Percentiles rank a stretch among this genome's conserved stretches.
phyloP scores from a whole-genome alignment of 1,284 basidiomycete species.

The Mycena sp. region DNA sequence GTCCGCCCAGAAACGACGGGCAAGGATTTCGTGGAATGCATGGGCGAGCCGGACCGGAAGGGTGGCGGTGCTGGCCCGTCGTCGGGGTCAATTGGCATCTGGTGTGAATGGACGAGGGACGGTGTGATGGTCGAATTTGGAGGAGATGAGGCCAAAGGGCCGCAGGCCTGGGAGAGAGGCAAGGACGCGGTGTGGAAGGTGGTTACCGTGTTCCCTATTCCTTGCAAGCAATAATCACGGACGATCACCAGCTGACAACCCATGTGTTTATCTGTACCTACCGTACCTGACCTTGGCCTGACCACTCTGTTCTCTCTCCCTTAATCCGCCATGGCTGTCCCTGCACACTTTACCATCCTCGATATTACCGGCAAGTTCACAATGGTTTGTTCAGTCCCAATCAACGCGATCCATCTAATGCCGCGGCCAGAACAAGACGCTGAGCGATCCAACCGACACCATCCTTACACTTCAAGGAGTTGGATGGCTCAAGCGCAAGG shows the following conservation, averaged over 20 bases:
- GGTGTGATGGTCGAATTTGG: constrained; percentile 88
- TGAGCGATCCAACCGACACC: constrained; percentile 56
- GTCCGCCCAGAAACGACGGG: constrained; percentile 68
- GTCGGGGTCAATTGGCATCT: constrained; percentile 87
- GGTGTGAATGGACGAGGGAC: constrained; percentile 88
- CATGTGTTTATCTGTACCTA: too few relatives aligned
- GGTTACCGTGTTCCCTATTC: constrained; percentile 75
- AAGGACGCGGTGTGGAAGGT: constrained; percentile 83
- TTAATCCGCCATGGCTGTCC: constrained; percentile 54
- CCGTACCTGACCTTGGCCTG: too few relatives aligned
- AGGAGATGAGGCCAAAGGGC: constrained; percentile 76
- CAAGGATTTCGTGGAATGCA: constrained; percentile 73
- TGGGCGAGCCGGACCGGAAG: constrained; percentile 89
- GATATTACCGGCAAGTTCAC: too few relatives aligned
- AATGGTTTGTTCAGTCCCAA: too few relatives aligned
- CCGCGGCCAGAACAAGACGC: too few relatives aligned
- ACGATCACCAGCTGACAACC: too few relatives aligned
- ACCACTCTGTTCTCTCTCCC: too few relatives aligned
- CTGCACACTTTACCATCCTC: constrained; percentile 53
- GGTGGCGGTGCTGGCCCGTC: constrained; percentile 86
- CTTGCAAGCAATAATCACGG: too few relatives aligned
- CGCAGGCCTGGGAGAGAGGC: constrained; percentile 86
- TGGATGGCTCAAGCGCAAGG: constrained; percentile 66
- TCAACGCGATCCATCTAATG: too few relatives aligned
- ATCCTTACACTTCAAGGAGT: constrained; percentile 60